These are phyloP conservation scores for Plenodomus tracheiphilus DNA, from an alignment of 2,329 filamentous ascomycete species.

Conservation along the genomic window DNA sequence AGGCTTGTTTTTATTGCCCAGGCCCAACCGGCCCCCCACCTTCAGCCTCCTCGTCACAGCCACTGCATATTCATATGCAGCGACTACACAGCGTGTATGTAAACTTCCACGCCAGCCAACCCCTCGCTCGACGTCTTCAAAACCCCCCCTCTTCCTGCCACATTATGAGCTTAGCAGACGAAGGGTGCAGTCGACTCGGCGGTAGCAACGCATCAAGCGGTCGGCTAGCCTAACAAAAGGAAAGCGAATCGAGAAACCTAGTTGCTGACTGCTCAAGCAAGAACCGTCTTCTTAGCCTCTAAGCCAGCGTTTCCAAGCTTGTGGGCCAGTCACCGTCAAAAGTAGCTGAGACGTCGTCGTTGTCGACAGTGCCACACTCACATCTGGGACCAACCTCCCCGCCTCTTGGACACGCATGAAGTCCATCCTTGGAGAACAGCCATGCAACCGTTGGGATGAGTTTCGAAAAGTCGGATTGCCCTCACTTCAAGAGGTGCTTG, in stretches of 20 bases:
- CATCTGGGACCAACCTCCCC: no score
- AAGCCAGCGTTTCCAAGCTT: no score
- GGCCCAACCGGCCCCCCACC: background rate
- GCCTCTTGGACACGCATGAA: background rate
- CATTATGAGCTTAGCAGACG: background rate
- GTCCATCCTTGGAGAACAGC: background rate
- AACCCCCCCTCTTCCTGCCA: background rate
- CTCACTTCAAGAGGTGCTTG: no score
- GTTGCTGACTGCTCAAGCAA: background rate
- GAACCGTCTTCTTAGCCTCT: background rate
- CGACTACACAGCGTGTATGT: background rate
- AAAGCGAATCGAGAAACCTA: background rate
- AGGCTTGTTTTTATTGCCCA: background rate
- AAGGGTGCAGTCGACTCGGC: background rate
- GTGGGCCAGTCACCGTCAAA: no score
- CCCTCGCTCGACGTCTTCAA: background rate
- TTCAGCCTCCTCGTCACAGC: background rate
- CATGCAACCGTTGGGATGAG: background rate
- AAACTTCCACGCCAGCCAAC: background rate
- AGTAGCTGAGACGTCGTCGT: no score
- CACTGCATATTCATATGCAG: background rate
- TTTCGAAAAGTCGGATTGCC: no score
- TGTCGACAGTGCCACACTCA: no score
- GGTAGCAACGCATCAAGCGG: background rate
- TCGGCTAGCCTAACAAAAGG: background rate